phyloP scores from a whole-genome alignment of 768 basidiomycete genomes.

The Calocybe cyanea region DNA sequence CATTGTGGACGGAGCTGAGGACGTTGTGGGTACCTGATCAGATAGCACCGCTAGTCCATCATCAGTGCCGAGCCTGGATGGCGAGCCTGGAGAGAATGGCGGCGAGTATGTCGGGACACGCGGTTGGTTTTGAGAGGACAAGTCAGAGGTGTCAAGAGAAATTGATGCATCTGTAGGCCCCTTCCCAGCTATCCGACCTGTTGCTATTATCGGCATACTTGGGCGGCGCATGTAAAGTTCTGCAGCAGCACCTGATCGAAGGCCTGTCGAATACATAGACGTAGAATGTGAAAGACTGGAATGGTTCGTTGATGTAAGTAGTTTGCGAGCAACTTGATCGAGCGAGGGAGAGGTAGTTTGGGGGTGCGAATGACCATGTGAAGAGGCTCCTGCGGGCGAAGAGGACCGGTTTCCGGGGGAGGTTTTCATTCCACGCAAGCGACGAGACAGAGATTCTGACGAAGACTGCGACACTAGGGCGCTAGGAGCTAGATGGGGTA shows the following conservation, averaged over 20 bases:
- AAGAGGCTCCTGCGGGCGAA: constrained; percentile 18
- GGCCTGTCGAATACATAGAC: constrained; percentile 21
- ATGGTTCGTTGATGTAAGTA: constrained; percentile 4
- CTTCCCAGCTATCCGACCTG: too few relatives aligned
- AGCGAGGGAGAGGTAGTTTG: constrained; percentile 10
- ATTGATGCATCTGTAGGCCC: too few relatives aligned
- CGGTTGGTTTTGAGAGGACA: constrained; percentile 1
- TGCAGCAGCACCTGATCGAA: constrained; percentile 6
- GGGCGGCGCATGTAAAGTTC: constrained; percentile 20
- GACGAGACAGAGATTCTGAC: constrained; percentile 24
- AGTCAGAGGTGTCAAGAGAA: constrained; percentile 1
- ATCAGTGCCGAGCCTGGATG: background rate
- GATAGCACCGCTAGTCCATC: background rate
- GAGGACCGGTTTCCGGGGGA: constrained; percentile 23
- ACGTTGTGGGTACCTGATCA: background rate
- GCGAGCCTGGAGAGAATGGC: constrained; percentile 6
- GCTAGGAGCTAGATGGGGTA: constrained; percentile 12
- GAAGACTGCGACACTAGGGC: constrained; percentile 31
- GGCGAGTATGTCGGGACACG: constrained; percentile 2
- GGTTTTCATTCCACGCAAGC: constrained; percentile 18
- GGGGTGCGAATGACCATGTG: constrained; percentile 14
- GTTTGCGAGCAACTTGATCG: constrained; percentile 3
- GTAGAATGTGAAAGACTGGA: constrained; percentile 21
- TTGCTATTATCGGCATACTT: constrained; percentile 22
- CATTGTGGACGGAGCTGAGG: constrained; percentile 4